These are phyloP conservation scores for Dalechampia spathulata DNA, from an alignment of 441 rosid genomes.

Conservation along the genomic window DNA sequence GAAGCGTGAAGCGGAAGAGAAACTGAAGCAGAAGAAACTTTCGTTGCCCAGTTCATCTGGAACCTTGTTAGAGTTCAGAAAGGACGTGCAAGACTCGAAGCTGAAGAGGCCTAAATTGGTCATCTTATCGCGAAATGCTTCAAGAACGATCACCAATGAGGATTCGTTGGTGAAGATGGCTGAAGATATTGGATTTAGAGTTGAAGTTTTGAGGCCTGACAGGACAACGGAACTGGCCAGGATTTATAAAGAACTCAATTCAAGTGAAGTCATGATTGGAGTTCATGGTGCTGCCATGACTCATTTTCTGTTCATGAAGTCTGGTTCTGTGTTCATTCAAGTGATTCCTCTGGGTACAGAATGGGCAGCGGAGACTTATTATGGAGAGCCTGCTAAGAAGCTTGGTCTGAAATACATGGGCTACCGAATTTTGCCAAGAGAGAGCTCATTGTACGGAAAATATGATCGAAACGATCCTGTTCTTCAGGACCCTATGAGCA, in stretches of 20 bases:
- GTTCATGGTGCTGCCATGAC: conserved; percentile 99
- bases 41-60: conserved; percentile 17
- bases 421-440: conserved; percentile 50
- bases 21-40: conserved; percentile 14
- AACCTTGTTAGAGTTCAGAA: conserved; percentile 2
- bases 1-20: conserved; percentile 27
- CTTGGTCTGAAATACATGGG: conserved; percentile 72
- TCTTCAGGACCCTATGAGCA: conserved; percentile 52
- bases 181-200: conserved; percentile 53
- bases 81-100: conserved; percentile 11
- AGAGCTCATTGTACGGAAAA: conserved; percentile 66
- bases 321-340: conserved; percentile 73
- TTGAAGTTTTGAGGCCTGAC: conserved; percentile 55
- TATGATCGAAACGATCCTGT: conserved; percentile 47
- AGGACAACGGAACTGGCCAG: conserved; percentile 59
- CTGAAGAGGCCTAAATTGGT: conserved; percentile 52
- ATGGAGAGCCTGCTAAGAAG: conserved; percentile 86
- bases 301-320: conserved; percentile 80
- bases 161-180: conserved; percentile 53
- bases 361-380: conserved; percentile 90
- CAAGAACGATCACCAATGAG: conserved; percentile 73
- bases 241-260: conserved; percentile 53
- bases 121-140: conserved; percentile 61
- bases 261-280: conserved; percentile 84
- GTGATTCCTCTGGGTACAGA: conserved; percentile 82